Evolutionary conservation across 345 rosid genomes (phyloP).

Genomic region (Brassica carinata): DNA sequence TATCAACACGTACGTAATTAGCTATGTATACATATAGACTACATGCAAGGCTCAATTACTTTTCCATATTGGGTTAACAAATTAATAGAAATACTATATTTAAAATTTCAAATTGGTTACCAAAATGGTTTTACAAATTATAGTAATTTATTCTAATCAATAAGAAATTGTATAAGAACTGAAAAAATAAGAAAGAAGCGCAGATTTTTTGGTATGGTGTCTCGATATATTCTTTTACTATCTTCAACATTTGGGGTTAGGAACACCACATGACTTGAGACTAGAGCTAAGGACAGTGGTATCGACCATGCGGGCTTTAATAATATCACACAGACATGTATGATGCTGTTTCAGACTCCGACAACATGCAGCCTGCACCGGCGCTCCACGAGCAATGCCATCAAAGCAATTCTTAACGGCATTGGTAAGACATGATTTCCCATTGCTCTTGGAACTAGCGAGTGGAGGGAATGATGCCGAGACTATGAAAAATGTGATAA

Average conservation of each 20-base stretch:
- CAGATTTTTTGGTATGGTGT: neutral
- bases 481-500: slow-evolving; percentile 6
- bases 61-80: neutral
- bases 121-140: neutral
- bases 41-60: neutral
- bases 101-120: neutral
- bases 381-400: neutral
- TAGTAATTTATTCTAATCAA: neutral
- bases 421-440: slow-evolving; percentile 6
- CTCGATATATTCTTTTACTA: neutral
- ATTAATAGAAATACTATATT: neutral
- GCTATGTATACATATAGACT: neutral
- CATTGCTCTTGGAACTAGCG: neutral
- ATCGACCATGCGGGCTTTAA: neutral
- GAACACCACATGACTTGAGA: slow-evolving; percentile 27
- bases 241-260: slow-evolving; percentile 22
- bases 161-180: neutral
- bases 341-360: neutral
- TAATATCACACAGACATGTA: slow-evolving; percentile 24
- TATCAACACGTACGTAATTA: neutral
- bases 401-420: slow-evolving; percentile 11
- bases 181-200: neutral
- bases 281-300: neutral
- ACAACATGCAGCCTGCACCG: slow-evolving; percentile 20
- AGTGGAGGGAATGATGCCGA: slow-evolving; percentile 1